These are phyloP conservation scores for Remersonia thermophila DNA, from an alignment of 2,329 filamentous ascomycete genomes.

Conservation along the genomic window DNA sequence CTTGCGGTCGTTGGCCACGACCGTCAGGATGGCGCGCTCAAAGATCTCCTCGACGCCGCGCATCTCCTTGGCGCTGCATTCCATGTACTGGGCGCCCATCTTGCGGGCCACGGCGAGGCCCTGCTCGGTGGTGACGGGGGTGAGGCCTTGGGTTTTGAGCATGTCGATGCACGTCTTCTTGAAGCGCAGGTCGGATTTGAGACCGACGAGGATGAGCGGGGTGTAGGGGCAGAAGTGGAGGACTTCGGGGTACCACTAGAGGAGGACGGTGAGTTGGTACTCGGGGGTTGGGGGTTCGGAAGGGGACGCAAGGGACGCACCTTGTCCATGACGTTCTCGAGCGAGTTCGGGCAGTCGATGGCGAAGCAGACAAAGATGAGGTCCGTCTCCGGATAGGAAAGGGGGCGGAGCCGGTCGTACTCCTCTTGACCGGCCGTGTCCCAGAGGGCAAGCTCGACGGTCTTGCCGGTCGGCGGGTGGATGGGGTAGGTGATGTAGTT, in stretches of 20 bases:
- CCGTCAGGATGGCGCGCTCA: constrained; percentile 77
- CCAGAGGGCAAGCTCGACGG: constrained; percentile 92
- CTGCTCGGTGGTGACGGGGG: constrained; percentile 85
- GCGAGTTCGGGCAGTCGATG: constrained; percentile 94
- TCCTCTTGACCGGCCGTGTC: constrained; percentile 98
- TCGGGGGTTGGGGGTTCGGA: constrained; percentile 1
- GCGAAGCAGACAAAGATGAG: constrained; percentile 98
- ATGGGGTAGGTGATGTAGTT: constrained; percentile 98
- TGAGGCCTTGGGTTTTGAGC: constrained; percentile 93
- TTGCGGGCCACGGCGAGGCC: constrained; percentile 77
- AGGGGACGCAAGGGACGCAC: constrained; percentile 35
- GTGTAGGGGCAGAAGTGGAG: constrained; percentile 98
- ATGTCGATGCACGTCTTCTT: constrained; percentile 98
- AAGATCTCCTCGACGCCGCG: constrained; percentile 94
- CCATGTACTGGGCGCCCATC: constrained; percentile 93
- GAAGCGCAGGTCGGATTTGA: constrained; percentile 91
- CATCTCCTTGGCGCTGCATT: constrained; percentile 98
- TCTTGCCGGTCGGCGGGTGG: constrained; percentile 79
- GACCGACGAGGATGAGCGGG: constrained; percentile 84
- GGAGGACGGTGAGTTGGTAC: constrained; percentile 19
- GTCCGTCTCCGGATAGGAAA: constrained; percentile 97
- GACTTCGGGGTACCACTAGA: constrained; percentile 99
- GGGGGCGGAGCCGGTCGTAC: constrained; percentile 87
- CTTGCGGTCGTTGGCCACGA: constrained; percentile 67
- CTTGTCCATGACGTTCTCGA: constrained; percentile 99